Base-by-base conservation (phyloP, 2,329 filamentous ascomycete species). In the Phaeosphaeriaceae sp. region DNA sequence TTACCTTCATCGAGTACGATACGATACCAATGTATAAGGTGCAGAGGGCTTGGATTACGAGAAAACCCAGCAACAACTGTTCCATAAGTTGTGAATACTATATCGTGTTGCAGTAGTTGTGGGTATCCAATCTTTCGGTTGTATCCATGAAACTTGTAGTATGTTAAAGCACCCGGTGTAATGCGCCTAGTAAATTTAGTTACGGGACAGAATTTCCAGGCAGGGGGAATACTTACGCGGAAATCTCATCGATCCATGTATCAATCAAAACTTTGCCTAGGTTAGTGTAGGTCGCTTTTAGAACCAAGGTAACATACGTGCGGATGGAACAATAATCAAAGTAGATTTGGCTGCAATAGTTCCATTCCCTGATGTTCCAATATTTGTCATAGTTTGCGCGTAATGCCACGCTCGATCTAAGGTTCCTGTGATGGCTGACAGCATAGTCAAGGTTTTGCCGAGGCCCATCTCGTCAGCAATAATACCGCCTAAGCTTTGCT, bases 1-100 rank as follows among this genome's bases (percentile, higher is more conserved):
- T 15, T 35, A 55, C 55, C 57, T 52, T 63, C 58, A 34, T 63
- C 60, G 13, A 63, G 41, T 2, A 63, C 46, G 21, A 63, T 54
- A 4, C 60, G 46, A 29, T 47, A 56, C 60, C 60, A 63, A 9
- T 56, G 11, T 7, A 54, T 40, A 15, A 47, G 29, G 16, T 34
- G 11, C 0, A 61, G 38, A n/a, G 21, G 16, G 6, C 16, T 5
- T 18, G 16, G 30, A 29, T 40, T 9, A 48, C 57, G 4, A 39
- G 48, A 44, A 49, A 20, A 13, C 13, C 18, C 35, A 37, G 12
- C 20, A 8, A 47, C 28, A 12, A 50, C 26, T 3, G 50, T 59
- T 23, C 55, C 51, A 28, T 52, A 60, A 1, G 56, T 58, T 2
- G 56, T 58, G 6, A 52, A 41, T 2, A 56, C 46, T 11, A 56